These are phyloP conservation scores for Neurospora sp. DNA, from an alignment of 495 filamentous ascomycete species.

Conservation along the genomic window DNA sequence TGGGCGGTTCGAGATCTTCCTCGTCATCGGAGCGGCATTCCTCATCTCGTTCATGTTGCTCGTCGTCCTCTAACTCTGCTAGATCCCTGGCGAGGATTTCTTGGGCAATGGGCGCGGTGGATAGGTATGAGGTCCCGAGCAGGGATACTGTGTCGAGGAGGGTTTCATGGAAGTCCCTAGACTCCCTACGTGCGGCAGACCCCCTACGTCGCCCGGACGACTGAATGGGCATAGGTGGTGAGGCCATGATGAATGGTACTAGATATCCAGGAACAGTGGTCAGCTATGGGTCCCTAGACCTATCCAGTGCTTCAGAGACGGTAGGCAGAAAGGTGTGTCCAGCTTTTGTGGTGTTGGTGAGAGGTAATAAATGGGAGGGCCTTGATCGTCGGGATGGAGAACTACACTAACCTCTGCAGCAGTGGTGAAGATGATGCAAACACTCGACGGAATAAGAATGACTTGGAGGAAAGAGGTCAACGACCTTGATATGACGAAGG, in stretches of 20 bases:
- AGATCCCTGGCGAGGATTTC: constrained; percentile 61
- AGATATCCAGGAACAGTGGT: not conserved
- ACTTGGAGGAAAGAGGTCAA: not conserved
- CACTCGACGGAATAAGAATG: not conserved
- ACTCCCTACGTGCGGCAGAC: not conserved
- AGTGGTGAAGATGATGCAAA: not conserved
- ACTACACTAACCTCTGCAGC: not conserved
- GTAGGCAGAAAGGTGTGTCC: not conserved
- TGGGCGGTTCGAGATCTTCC: constrained; percentile 18
- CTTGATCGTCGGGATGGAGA: not conserved
- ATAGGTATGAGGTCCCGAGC: constrained; percentile 29
- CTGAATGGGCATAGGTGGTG: not conserved
- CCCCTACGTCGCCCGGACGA: not conserved
- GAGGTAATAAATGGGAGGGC: not conserved
- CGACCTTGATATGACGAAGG: not conserved
- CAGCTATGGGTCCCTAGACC: not conserved
- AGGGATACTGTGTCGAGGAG: constrained; percentile 22
- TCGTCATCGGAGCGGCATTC: constrained; percentile 10
- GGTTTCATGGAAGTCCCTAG: not conserved
- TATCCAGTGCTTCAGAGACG: not conserved
- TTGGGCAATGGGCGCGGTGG: constrained; percentile 47
- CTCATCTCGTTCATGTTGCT: constrained; percentile 16
- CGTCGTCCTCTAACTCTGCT: constrained; percentile 43
- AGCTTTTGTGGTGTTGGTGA: not conserved
- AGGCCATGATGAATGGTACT: not conserved